Conservation (phyloP, 768 basidiomycete genomes). For the Hericium coralloides region DNA sequence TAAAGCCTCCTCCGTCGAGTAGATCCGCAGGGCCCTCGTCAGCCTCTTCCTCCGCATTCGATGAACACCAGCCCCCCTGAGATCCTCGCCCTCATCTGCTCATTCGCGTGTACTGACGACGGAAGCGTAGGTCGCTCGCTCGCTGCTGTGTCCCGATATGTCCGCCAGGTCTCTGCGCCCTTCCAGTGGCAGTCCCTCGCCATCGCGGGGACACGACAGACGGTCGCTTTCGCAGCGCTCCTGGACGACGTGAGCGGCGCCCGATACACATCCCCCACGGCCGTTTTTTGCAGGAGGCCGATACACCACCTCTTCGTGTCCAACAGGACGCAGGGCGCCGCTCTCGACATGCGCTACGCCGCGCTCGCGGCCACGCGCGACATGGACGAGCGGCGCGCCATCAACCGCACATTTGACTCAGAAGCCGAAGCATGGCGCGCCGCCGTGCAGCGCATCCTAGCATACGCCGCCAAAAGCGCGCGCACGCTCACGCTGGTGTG, state of each 20-base stretch:
- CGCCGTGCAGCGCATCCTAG: slow-evolving; percentile 9
- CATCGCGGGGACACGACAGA: not conserved
- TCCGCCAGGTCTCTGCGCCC: slow-evolving; percentile 1
- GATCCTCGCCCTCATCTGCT: slow-evolving; percentile 6
- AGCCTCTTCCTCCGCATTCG: not conserved
- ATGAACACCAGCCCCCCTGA: slow-evolving; percentile 4
- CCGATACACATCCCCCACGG: not conserved
- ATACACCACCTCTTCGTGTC: slow-evolving; percentile 10
- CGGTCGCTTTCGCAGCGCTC: not conserved
- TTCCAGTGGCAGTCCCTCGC: slow-evolving; percentile 3
- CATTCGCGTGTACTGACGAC: slow-evolving; percentile 7
- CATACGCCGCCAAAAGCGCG: slow-evolving; percentile 9
- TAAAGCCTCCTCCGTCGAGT: not conserved
- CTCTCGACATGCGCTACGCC: slow-evolving; percentile 6
- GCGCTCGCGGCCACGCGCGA: slow-evolving; percentile 9
- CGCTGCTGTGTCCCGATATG: slow-evolving; percentile 4
- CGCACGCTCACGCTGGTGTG: slow-evolving; percentile 13
- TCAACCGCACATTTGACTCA: slow-evolving; percentile 6
- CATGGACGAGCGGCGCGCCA: slow-evolving; percentile 4
- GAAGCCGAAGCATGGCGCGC: slow-evolving; percentile 9
- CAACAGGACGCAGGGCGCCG: slow-evolving; percentile 4
- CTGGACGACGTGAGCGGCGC: not conserved
- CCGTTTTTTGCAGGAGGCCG: not conserved
- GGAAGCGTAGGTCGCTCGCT: slow-evolving; percentile 7
- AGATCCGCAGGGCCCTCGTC: not conserved